These are phyloP conservation scores for Scleroderma citrinum DNA, from an alignment of 768 basidiomycete species.

Conservation along the genomic window DNA sequence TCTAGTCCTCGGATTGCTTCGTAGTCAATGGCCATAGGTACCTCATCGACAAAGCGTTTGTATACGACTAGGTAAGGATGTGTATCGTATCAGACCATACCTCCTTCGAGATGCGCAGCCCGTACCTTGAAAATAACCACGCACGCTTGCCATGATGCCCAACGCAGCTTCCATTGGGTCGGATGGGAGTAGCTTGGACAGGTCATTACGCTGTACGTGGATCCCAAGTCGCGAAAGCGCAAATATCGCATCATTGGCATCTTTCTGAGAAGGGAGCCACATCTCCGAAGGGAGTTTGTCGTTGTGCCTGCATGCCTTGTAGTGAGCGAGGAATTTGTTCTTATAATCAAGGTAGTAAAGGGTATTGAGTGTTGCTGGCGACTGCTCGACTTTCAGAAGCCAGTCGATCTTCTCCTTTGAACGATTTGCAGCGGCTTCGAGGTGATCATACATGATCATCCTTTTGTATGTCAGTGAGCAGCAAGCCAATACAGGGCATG, in stretches of 20 bases:
- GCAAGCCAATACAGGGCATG: no score
- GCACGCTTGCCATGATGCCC: constrained; percentile 56
- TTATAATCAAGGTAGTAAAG: constrained; percentile 47
- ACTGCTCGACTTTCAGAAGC: constrained; percentile 44
- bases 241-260: background rate
- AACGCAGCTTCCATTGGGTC: constrained; percentile 51
- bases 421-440: constrained; percentile 36
- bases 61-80: constrained; percentile 31
- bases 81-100: background rate
- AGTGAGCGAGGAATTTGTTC: constrained; percentile 45
- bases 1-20: constrained; percentile 36
- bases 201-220: constrained; percentile 31
- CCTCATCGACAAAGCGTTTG: constrained; percentile 33
- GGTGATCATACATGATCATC: constrained; percentile 44
- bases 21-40: constrained; percentile 31
- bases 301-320: constrained; percentile 29
- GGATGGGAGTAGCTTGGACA: constrained; percentile 40
- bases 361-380: constrained; percentile 47
- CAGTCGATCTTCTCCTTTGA: constrained; percentile 40
- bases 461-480: constrained; percentile 23
- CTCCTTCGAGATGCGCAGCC: background rate
- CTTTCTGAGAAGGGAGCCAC: background rate
- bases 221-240: constrained; percentile 11
- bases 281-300: constrained; percentile 8
- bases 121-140: constrained; percentile 63